A percentile compares a stretch with the other conserved stretches of the same genome.
These are phyloP conservation scores for Raphanus raphanistrum DNA, from an alignment of 345 rosid genomes.

Conservation along the genomic window DNA sequence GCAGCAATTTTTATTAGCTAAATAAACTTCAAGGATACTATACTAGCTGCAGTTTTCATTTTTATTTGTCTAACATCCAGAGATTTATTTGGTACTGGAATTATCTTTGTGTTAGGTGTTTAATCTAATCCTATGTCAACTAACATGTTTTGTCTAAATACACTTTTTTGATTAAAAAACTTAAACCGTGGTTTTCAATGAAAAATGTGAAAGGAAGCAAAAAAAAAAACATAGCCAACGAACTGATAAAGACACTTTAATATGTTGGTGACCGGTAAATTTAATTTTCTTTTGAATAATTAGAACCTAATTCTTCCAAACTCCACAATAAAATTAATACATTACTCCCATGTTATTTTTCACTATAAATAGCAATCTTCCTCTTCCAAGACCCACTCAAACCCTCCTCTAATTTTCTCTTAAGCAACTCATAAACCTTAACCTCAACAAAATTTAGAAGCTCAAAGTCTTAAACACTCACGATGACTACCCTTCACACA, in stretches of 20 bases:
- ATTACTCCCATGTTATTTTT: not conserved
- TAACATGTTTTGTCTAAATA: slow-evolving; percentile 1
- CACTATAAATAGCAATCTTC: slow-evolving; percentile 21
- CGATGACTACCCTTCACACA: slow-evolving; percentile 2
- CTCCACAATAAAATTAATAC: not conserved
- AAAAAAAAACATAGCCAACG: slow-evolving; percentile 35
- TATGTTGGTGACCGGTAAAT: slow-evolving; percentile 38
- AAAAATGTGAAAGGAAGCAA: slow-evolving; percentile 29
- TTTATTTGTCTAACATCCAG: not conserved
- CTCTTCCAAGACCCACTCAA: slow-evolving; percentile 14
- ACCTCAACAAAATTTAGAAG: not conserved
- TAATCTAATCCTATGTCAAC: slow-evolving; percentile 11
- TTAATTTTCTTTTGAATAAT: slow-evolving; percentile 24
- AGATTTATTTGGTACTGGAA: slow-evolving; percentile 6
- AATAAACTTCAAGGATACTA: not conserved
- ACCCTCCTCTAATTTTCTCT: slow-evolving; percentile 16
- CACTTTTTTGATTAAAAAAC: slow-evolving; percentile 20
- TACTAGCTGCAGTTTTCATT: not conserved
- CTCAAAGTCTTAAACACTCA: slow-evolving; percentile 3
- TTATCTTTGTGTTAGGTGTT: slow-evolving; percentile 18
- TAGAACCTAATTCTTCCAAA: slow-evolving; percentile 19
- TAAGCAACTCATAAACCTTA: slow-evolving; percentile 7
- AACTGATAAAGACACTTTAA: slow-evolving; percentile 35
- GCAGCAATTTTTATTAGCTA: not conserved
- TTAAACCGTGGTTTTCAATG: not conserved